phyloP scores from a whole-genome alignment of 1,284 basidiomycete species.

The Naganishia albida region DNA sequence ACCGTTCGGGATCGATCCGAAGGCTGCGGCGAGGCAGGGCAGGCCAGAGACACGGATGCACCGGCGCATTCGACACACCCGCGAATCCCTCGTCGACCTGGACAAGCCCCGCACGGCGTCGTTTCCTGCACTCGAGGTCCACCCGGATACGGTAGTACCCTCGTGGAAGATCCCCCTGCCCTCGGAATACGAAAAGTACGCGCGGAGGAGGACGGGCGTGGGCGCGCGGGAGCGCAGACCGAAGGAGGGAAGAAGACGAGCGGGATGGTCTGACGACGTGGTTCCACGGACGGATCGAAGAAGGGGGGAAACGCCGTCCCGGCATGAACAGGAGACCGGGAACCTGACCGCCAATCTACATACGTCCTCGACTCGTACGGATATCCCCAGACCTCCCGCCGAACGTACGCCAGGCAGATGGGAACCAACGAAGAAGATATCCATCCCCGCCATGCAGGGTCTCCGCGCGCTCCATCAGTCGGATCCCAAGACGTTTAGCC shows the following conservation, averaged over 20 bases:
- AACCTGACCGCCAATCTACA: background rate
- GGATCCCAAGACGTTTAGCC: slow-evolving; percentile 70
- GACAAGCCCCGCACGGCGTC: background rate
- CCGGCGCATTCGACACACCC: slow-evolving; percentile 7
- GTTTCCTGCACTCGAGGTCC: background rate
- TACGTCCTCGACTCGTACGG: background rate
- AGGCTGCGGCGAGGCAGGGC: background rate
- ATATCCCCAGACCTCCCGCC: background rate
- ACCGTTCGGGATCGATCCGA: slow-evolving; percentile 2
- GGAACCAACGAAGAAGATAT: slow-evolving; percentile 81
- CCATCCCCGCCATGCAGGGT: slow-evolving; percentile 86
- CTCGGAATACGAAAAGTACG: slow-evolving; percentile 15
- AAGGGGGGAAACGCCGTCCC: background rate
- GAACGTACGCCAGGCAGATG: slow-evolving; percentile 54
- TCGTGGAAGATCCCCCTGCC: slow-evolving; percentile 21
- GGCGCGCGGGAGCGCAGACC: background rate
- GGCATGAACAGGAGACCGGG: background rate
- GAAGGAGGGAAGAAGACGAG: background rate
- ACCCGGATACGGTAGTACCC: slow-evolving; percentile 20
- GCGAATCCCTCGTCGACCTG: slow-evolving; percentile 7
- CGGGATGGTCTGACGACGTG: slow-evolving; percentile 6
- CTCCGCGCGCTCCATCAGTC: slow-evolving; percentile 70
- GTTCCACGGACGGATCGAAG: background rate
- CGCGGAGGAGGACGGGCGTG: background rate
- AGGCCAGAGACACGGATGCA: slow-evolving; percentile 1